A percentile compares a stretch with the other conserved stretches of the same genome.
Evolutionary conservation across 106 monocot species (phyloP).

Genomic region (Narthecium ossifragum): DNA sequence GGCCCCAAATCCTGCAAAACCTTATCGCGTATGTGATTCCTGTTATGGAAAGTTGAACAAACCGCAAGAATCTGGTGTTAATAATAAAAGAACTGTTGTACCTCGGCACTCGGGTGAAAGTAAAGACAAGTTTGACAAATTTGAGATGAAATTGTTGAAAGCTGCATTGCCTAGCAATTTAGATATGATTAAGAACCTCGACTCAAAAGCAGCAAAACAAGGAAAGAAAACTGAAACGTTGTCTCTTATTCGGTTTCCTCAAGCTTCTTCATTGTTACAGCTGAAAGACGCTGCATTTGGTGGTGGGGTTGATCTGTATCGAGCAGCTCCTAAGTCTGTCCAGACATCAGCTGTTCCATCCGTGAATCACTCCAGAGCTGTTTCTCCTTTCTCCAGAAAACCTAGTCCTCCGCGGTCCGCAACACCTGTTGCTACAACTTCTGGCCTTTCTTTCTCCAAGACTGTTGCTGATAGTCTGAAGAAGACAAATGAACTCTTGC

Average conservation of each 20-base stretch:
- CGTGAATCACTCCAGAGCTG: conserved; percentile 48
- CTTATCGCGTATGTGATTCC: conserved; percentile 83
- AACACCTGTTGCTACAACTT: conserved; percentile 53
- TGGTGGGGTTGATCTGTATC: conserved; percentile 30
- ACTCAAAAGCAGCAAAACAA: conserved; percentile 70
- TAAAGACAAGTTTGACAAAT: conserved; percentile 59
- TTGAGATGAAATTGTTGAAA: conserved; percentile 32
- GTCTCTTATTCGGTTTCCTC: conserved; percentile 23
- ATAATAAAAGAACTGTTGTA: conserved; percentile 31
- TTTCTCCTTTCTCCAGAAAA: conserved; percentile 81
- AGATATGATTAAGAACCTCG: conserved; percentile 75
- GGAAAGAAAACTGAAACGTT: conserved; percentile 58
- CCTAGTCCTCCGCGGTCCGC: conserved; percentile 63
- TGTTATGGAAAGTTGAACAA: conserved; percentile 68
- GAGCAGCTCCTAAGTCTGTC: conserved; percentile 26
- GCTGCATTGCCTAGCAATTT: conserved; percentile 30
- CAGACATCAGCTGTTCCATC: conserved; percentile 37
- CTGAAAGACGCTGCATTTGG: conserved; percentile 58
- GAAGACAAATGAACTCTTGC: conserved; percentile 75
- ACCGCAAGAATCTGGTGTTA: conserved; percentile 28
- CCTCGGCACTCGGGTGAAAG: conserved; percentile 51
- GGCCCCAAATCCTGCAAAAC: conserved; percentile 72
- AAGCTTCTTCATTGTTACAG: conserved; percentile 33
- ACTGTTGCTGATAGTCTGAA: conserved; percentile 56
- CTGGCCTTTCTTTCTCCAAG: conserved; percentile 66